Conservation (phyloP, 2,329 filamentous ascomycete genomes). For the Aspergillus uvarum region DNA sequence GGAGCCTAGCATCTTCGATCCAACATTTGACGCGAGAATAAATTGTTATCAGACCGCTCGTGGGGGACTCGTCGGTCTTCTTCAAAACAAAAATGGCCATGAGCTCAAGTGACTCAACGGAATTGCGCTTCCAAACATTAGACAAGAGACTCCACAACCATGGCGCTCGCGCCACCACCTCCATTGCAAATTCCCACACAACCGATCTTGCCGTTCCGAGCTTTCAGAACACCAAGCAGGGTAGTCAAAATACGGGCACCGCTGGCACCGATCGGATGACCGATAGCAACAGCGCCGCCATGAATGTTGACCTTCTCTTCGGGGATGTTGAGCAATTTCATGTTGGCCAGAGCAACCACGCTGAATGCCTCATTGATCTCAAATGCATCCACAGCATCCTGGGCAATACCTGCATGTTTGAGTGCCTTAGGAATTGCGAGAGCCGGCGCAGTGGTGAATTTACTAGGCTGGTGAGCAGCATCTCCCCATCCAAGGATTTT, state of each 20-base stretch:
- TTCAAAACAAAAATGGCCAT: background rate
- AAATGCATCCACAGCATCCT: slow-evolving; percentile 81
- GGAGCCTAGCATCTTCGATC: background rate
- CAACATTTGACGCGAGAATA: background rate
- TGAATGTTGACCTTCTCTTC: slow-evolving; percentile 92
- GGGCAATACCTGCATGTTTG: slow-evolving; percentile 82
- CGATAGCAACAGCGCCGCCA: slow-evolving; percentile 91
- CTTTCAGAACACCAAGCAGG: slow-evolving; percentile 79
- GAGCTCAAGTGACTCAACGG: background rate
- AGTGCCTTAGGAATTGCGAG: slow-evolving; percentile 96
- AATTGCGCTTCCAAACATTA: slow-evolving; percentile 20
- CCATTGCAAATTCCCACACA: slow-evolving; percentile 97
- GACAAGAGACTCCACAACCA: slow-evolving; percentile 73
- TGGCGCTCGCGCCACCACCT: slow-evolving; percentile 88
- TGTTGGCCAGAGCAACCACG: slow-evolving; percentile 92
- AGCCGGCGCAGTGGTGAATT: slow-evolving; percentile 92
- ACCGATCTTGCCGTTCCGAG: slow-evolving; percentile 92
- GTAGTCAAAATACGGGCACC: slow-evolving; percentile 93
- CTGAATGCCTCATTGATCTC: slow-evolving; percentile 99
- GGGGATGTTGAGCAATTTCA: slow-evolving; percentile 79
- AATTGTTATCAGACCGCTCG: background rate
- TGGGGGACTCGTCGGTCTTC: background rate
- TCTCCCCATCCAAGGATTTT: slow-evolving; percentile 98
- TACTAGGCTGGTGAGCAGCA: slow-evolving; percentile 83
- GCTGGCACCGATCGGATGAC: slow-evolving; percentile 90